Evolutionary conservation across 805 yeast species (phyloP), one percentile per base, ranked within the genome.

Genomic region (Millerozyma acaciae): DNA sequence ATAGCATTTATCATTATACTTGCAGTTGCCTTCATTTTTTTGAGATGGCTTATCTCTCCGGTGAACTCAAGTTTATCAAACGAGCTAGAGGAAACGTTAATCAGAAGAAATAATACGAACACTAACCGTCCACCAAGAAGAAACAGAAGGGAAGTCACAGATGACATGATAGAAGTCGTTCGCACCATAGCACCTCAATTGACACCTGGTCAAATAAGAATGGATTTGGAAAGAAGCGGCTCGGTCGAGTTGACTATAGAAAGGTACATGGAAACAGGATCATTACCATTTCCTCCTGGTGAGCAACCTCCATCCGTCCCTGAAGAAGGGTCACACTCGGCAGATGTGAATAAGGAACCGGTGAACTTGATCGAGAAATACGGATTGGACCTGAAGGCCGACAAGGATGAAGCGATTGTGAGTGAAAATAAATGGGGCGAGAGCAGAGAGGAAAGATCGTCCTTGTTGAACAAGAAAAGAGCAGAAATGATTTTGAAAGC

Each of bases 91-190:
- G 36, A 38, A 16, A 22, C 29, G 6, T 12, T 24, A 24, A 25
- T 32, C 15, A 18, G 18, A 21, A 7, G n/a, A 10, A 8, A 27
- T 17, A 20, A 14, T n/a, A n/a, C 26, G 7, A 12, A 7, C 10
- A 33, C 41, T 26, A 28, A 34, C 33, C 15, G 10, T 12, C 26
- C 6, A n/a, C 10, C 26, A n/a, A 30, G 38, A 35, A 34, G 47
- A 44, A 21, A 34, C 37, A 25, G 70, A 29, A 70, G 84, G 37
- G 62, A 55, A 9, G 79, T 82, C 15, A 78, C 81, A 3, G 66
- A 65, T 4, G 75, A 74, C 37, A 90, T 90, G 97, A 69, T 90
- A 27, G 93, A 83, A 42, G 80, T 84, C 0, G 96, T 90, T 2
- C 84, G 78, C 45, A 78, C 87, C 26, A 67, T 90, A 35, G 95